Conservation (phyloP, 2,329 filamentous ascomycete species). For the Didymella pinodella region DNA sequence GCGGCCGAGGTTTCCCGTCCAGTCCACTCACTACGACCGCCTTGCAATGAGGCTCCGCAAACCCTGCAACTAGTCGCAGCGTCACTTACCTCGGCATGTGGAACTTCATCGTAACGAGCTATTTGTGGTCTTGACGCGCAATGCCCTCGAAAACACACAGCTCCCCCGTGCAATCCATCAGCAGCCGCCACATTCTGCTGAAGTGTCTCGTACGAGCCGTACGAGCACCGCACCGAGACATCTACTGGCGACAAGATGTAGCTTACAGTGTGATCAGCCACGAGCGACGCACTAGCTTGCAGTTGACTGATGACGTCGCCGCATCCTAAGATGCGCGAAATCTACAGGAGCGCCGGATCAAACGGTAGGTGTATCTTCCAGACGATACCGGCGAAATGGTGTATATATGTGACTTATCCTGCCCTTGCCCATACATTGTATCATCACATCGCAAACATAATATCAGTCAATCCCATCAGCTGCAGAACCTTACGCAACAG, state of each 20-base stretch:
- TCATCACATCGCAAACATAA: neutral
- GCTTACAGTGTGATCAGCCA: neutral
- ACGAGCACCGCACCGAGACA: conserved; percentile 11
- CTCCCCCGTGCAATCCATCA: neutral
- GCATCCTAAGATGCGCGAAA: neutral
- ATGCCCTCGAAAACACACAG: neutral
- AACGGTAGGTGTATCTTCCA: conserved; percentile 8
- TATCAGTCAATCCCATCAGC: neutral
- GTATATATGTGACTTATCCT: conserved; percentile 13
- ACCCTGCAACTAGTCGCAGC: conserved; percentile 10
- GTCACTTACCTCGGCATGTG: conserved; percentile 1
- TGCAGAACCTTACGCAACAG: neutral
- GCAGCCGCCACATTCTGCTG: neutral
- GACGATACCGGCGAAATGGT: conserved; percentile 2
- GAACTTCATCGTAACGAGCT: neutral
- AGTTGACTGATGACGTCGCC: conserved; percentile 10
- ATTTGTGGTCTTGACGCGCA: conserved; percentile 1
- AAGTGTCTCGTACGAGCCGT: conserved; percentile 12
- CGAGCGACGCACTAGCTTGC: neutral
- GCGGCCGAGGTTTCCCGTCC: conserved; percentile 5
- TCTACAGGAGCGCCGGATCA: conserved; percentile 10
- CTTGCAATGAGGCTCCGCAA: conserved; percentile 12
- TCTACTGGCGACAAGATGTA: neutral
- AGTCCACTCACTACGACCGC: conserved; percentile 12
- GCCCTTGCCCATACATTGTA: neutral